phyloP scores from a whole-genome alignment of 805 yeast genomes.

The Spathaspora sp. region DNA sequence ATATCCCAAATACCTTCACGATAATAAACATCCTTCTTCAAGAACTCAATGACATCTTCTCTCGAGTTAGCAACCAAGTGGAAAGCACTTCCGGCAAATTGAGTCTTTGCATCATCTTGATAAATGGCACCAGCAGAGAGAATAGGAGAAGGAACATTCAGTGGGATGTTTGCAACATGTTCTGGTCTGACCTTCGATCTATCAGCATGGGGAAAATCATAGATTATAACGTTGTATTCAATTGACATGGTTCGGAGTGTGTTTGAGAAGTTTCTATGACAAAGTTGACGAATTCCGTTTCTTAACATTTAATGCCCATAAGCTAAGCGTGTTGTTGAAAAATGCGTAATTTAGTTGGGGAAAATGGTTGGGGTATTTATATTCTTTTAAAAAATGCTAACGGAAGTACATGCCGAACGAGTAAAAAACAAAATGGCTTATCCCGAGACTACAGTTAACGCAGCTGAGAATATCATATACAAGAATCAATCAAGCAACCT shows the following conservation, averaged over 20 bases:
- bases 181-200: slow-evolving; percentile 49
- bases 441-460: no score
- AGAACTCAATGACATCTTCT: slow-evolving; percentile 61
- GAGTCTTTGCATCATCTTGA: slow-evolving; percentile 37
- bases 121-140: slow-evolving; percentile 43
- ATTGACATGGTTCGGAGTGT: slow-evolving; percentile 16
- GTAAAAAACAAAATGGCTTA: no score
- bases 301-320: neutral
- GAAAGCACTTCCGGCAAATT: slow-evolving; percentile 67
- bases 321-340: neutral
- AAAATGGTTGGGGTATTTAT: neutral
- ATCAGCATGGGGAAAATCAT: slow-evolving; percentile 64
- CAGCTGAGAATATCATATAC: no score
- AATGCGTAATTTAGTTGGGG: neutral
- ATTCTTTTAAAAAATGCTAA: neutral
- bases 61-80: slow-evolving; percentile 61
- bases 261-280: slow-evolving; percentile 3
- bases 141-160: slow-evolving; percentile 26
- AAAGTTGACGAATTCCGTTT: neutral
- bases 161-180: slow-evolving; percentile 38
- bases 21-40: slow-evolving; percentile 61
- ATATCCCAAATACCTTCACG: slow-evolving; percentile 75
- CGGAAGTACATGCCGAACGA: neutral
- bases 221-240: slow-evolving; percentile 68
- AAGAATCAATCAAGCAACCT: no score